Conservation (phyloP, 371 early-diverging fungal genomes). For the Mortierella sp. region DNA sequence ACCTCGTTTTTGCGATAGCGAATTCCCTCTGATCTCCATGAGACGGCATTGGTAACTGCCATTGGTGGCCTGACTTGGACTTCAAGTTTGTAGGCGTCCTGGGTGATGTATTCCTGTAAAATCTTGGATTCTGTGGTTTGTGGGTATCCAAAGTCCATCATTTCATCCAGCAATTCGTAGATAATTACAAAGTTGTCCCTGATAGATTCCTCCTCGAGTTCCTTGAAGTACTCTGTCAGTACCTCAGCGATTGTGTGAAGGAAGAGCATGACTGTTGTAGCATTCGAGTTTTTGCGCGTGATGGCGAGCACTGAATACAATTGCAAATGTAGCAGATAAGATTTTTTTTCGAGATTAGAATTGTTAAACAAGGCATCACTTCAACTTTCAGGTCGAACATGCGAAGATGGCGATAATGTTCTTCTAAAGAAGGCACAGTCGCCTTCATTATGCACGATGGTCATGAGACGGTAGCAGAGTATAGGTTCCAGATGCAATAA, state of each 20-base stretch:
- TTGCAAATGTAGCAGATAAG: background rate
- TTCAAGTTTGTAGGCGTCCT: slow-evolving; percentile 96
- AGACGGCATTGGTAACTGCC: slow-evolving; percentile 98
- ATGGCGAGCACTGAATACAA: slow-evolving; percentile 86
- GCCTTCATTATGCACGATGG: background rate
- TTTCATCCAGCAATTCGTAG: slow-evolving; percentile 98
- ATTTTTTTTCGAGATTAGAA: background rate
- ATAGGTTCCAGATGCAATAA: background rate
- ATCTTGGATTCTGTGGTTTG: slow-evolving; percentile 98
- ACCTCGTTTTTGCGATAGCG: slow-evolving; percentile 98
- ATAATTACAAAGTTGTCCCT: slow-evolving; percentile 96
- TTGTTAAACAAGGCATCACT: background rate
- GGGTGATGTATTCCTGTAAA: slow-evolving; percentile 98
- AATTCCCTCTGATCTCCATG: slow-evolving; percentile 98
- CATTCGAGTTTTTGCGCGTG: slow-evolving; percentile 97
- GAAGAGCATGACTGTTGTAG: slow-evolving; percentile 94
- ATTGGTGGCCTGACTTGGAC: slow-evolving; percentile 92
- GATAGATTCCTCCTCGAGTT: slow-evolving; percentile 97
- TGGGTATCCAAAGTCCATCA: slow-evolving; percentile 99
- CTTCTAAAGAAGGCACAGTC: background rate
- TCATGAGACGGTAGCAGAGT: too few relatives aligned
- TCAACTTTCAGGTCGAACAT: too few relatives aligned
- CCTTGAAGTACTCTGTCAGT: slow-evolving; percentile 97
- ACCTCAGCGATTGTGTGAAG: slow-evolving; percentile 94
- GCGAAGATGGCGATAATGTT: background rate